Evolutionary conservation across 2,329 filamentous ascomycete species (phyloP), one percentile per base, ranked within the genome.

Genomic region (Fusarium keratoplasticum): DNA sequence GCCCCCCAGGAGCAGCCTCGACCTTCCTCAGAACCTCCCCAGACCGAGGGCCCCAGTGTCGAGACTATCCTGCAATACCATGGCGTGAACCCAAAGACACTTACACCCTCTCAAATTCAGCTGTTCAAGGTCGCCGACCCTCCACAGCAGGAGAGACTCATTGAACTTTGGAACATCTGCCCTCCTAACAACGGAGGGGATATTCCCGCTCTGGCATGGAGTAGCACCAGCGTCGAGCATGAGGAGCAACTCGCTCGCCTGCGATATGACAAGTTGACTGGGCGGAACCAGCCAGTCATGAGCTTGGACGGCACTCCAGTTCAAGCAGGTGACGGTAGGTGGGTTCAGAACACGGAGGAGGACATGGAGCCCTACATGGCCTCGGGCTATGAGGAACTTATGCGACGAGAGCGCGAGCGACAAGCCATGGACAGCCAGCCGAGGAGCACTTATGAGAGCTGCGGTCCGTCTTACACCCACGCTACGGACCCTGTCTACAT

Each of bases 121-220:
- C 89, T 98, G 44, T 97, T 97, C 86, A 90, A 90, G 74, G 90
- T 92, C 71, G 94, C 94, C 61, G 91, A 93, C 66, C 85, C 89
- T 27, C 87, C 92, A 50, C 94, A 97, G 82, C 90, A 92, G 78
- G 84, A 91, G 66, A 90, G 94, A 25, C 87, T 98, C 18, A 87
- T 97, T 42, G 93, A 97, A 81, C 90, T 97, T 18, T 98, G 95
- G 95, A 91, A 90, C 68, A 94, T 95, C 75, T 94, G 91, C 67
- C 94, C 94, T 25, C 93, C 93, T 0, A 88, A 86, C 47, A 89
- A 88, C 71, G 85, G 82, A 67, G 86, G 84, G 58, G 87, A 89
- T 63, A 89, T 90, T 73, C 85, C 87, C 3, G 83, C 86, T 11
- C 80, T 90, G 11, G 86, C 88, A 5, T 89, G 87, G 87, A 86